Percentiles rank a stretch among this genome's conserved stretches.
phyloP scores from a whole-genome alignment of 1,284 basidiomycete species.

The Veloporphyrellus conicus region DNA sequence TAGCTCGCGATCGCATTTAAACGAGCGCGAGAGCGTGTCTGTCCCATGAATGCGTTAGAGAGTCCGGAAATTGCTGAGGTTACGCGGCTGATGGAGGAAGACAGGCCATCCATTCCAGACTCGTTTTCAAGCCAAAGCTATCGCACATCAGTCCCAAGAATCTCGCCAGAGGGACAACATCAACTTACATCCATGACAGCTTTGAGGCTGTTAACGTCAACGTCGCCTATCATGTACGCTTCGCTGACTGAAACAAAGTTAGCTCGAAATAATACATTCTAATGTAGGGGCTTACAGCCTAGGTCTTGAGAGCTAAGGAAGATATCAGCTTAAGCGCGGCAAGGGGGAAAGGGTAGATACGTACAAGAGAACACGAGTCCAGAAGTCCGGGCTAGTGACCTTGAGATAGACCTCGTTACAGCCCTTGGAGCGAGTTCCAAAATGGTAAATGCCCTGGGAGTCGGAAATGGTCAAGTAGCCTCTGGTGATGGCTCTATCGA shows the following conservation, averaged over 20 bases:
- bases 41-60: constrained; percentile 78
- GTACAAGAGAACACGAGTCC: constrained; percentile 70
- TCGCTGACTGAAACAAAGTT: constrained; percentile 64
- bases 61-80: constrained; percentile 66
- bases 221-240: constrained; percentile 82
- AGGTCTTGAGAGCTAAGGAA: constrained; percentile 58
- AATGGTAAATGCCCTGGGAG: constrained; percentile 51
- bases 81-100: constrained; percentile 61
- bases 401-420: constrained; percentile 59
- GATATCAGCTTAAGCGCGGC: constrained; percentile 13
- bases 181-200: constrained; percentile 70
- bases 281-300: constrained; percentile 52
- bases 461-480: constrained; percentile 65
- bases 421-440: constrained; percentile 50
- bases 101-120: constrained; percentile 60
- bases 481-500: constrained; percentile 53
- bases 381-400: constrained; percentile 71
- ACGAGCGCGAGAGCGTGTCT: constrained; percentile 71
- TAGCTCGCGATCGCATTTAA: constrained; percentile 87
- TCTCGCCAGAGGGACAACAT: constrained; percentile 9
- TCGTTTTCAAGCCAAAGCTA: constrained; percentile 85
- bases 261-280: constrained; percentile 10
- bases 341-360: constrained; percentile 26
- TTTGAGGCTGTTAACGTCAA: constrained; percentile 70
- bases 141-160: constrained; percentile 14